Evolutionary conservation across 2,329 filamentous ascomycete genomes (phyloP).

Genomic region (Sphaerulina populicola): DNA sequence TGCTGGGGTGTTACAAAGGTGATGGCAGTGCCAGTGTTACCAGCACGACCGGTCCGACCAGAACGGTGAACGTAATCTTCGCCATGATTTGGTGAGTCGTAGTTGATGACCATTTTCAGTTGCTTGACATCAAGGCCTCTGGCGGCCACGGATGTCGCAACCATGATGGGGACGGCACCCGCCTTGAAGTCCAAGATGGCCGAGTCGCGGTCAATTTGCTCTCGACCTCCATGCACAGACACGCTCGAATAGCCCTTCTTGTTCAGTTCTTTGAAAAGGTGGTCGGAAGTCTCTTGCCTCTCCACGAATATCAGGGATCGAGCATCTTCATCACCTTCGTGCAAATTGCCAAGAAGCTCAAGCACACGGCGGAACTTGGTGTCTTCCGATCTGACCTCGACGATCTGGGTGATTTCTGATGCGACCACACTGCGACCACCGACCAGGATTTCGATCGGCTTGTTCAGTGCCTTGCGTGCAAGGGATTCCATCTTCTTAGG

Average conservation of each 20-base stretch:
- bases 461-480: constrained; percentile 77
- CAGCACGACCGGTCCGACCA: constrained; percentile 86
- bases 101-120: constrained; percentile 91
- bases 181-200: constrained; percentile 91
- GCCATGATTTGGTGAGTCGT: constrained; percentile 83
- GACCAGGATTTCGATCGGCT: constrained; percentile 84
- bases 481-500: constrained; percentile 85
- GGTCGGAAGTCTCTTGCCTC: constrained; percentile 33
- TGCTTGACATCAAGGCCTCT: constrained; percentile 94
- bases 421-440: constrained; percentile 68
- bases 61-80: constrained; percentile 96
- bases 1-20: constrained; percentile 90
- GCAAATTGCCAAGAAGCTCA: constrained; percentile 78
- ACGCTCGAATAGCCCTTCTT: constrained; percentile 82
- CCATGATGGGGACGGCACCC: constrained; percentile 77
- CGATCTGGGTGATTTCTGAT: constrained; percentile 75
- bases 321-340: constrained; percentile 79
- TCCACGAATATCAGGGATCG: constrained; percentile 61
- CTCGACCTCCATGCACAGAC: constrained; percentile 89
- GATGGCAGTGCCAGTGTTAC: constrained; percentile 87
- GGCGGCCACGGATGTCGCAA: constrained; percentile 91
- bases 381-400: constrained; percentile 75
- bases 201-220: constrained; percentile 86
- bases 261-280: constrained; percentile 61
- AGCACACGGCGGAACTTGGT: constrained; percentile 78